These are phyloP conservation scores for Delitschia confertaspora DNA, from an alignment of 495 filamentous ascomycete species.

Conservation along the genomic window DNA sequence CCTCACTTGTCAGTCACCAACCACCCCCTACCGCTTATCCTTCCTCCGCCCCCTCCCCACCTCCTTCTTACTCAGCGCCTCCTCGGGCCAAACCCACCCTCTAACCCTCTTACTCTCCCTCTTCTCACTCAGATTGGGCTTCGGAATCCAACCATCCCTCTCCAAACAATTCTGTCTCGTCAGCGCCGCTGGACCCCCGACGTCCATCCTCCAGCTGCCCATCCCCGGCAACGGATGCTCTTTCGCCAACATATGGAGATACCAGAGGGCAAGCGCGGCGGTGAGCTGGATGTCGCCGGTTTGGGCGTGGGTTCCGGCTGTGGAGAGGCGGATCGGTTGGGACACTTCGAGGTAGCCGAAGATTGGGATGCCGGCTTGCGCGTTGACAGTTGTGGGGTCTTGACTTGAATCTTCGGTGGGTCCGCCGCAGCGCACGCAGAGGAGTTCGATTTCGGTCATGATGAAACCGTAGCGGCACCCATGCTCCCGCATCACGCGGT, in stretches of 20 bases:
- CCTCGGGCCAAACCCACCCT: constrained; percentile 79
- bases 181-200: constrained; percentile 70
- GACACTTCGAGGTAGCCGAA: constrained; percentile 79
- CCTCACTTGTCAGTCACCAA: not conserved
- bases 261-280: constrained; percentile 61
- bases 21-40: constrained; percentile 2
- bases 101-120: constrained; percentile 70
- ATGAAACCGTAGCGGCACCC: constrained; percentile 90
- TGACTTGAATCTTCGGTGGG: constrained; percentile 12
- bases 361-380: constrained; percentile 48
- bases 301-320: constrained; percentile 29
- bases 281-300: constrained; percentile 50
- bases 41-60: constrained; percentile 28
- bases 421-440: constrained; percentile 59
- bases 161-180: constrained; percentile 59
- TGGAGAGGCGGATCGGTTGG: constrained; percentile 47
- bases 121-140: constrained; percentile 71
- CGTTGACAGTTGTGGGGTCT: constrained; percentile 43
- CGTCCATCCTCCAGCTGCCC: constrained; percentile 60
- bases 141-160: constrained; percentile 81
- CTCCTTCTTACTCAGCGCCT: constrained; percentile 53
- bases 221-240: constrained; percentile 61
- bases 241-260: constrained; percentile 75
- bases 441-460: constrained; percentile 86
- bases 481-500: constrained; percentile 85